Evolutionary conservation across 2,329 filamentous ascomycete genomes (phyloP), one percentile per base, ranked within the genome.

Genomic region (Hansfordia pulvinata): DNA sequence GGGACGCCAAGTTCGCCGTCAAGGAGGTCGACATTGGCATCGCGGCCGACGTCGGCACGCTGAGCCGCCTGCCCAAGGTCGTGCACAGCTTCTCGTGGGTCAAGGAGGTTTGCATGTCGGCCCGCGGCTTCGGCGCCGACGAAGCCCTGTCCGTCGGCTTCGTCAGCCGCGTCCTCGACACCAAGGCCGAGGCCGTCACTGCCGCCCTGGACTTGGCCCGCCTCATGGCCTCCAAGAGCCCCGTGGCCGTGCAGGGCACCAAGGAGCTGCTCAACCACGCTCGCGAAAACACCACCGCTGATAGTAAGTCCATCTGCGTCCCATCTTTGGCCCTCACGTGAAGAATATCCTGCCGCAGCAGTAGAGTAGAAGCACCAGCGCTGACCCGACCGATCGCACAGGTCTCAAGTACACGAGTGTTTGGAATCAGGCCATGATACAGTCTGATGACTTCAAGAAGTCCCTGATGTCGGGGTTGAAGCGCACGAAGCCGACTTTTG

Each of bases 401-500:
- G 73, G 74, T 24, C 54, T 96, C 48, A 70, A 71, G 31, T 94
- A 93, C 52, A 93, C 86, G 4, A 66, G 71, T 8, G 65, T 90
- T 2, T 94, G 86, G 88, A 96, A 96, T 46, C 69, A 73, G 40
- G 79, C 74, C 3, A 80, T 81, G 44, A 47, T 93, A 40, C 86
- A 94, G 59, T 80, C 82, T 6, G 59, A 62, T 27, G 88, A 96
- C 59, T 66, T 93, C 22, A 57, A 70, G 44, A 59, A 65, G 32
- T 84, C 86, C 1, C 60, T 94, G 47, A 46, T 80, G 47, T 82
- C 80, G 20, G 80, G 79, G 7, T 49, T 93, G 35, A 64, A 79
- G 52, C 93, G 80, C 66, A 76, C 63, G 38, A 86, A 70, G 46
- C 78, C 84, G 9, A 80, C 61, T 11, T 96, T 93, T 58, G 76